A percentile compares a stretch with the other conserved stretches of the same genome.
Conservation (phyloP, 2,329 filamentous ascomycete genomes). For the Pseudogymnoascus sp. region DNA sequence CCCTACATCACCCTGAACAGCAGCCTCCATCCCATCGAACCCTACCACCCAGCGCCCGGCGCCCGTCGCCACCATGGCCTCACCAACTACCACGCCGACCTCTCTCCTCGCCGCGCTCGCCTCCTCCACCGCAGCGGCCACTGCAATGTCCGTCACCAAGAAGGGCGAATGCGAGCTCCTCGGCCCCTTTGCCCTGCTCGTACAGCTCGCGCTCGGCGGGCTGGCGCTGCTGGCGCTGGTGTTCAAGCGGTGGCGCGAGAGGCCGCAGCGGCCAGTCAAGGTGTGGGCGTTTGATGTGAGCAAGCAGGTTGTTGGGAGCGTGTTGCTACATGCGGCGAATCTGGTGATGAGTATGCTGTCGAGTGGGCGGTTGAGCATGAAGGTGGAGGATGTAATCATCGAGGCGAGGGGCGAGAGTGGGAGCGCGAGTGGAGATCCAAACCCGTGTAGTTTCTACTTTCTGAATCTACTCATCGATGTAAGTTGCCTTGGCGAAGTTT, state of each 20-base stretch:
- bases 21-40: neutral
- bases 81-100: conserved; percentile 22
- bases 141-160: conserved; percentile 27
- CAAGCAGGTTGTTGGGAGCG: conserved; percentile 93
- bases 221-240: conserved; percentile 82
- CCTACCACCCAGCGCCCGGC: neutral
- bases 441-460: conserved; percentile 94
- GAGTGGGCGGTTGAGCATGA: conserved; percentile 71
- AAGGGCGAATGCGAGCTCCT: conserved; percentile 79
- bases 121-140: conserved; percentile 29
- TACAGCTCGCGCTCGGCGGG: conserved; percentile 79
- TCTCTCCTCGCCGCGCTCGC: conserved; percentile 26
- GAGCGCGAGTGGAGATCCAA: conserved; percentile 62
- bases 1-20: neutral
- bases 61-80: conserved; percentile 18
- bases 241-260: conserved; percentile 87
- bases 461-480: conserved; percentile 94
- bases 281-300: conserved; percentile 98
- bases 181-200: conserved; percentile 82
- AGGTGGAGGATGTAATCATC: conserved; percentile 40
- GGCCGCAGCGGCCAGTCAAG: conserved; percentile 85
- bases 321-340: conserved; percentile 86
- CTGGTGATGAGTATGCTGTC: conserved; percentile 95
- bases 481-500: conserved; percentile 38
- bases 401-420: conserved; percentile 34